Conservation (phyloP, 1,139 yeast species). For the Hansenula anomala region DNA sequence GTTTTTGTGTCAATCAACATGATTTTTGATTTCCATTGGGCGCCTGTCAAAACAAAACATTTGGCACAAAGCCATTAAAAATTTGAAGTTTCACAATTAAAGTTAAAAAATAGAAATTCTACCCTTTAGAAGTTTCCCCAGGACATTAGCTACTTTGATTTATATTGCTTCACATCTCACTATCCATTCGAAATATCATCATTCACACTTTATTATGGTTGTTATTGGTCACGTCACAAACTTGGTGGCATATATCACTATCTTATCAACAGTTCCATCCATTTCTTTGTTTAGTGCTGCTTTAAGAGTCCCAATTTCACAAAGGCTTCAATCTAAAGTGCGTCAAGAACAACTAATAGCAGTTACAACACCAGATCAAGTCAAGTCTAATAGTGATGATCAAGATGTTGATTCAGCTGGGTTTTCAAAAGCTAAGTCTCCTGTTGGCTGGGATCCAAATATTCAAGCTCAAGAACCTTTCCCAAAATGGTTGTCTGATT, state of each 20-base stretch:
- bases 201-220: not conserved
- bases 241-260: not conserved
- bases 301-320: conserved; percentile 1
- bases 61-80: no score
- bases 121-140: no score
- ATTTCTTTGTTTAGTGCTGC: not conserved
- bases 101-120: no score
- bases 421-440: conserved; percentile 7
- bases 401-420: not conserved
- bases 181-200: no score
- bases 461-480: conserved; percentile 40
- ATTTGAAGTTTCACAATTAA: no score
- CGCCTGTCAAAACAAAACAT: no score
- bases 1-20: no score
- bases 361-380: not conserved
- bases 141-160: no score
- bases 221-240: not conserved
- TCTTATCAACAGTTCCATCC: not conserved
- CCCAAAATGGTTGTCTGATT: conserved; percentile 73
- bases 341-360: not conserved
- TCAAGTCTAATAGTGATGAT: not conserved
- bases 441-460: conserved; percentile 23
- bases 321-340: conserved; percentile 1
- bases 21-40: no score
- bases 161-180: no score